These are phyloP conservation scores for Pascua guehoae DNA, from an alignment of 1,284 basidiomycete species.

Conservation along the genomic window DNA sequence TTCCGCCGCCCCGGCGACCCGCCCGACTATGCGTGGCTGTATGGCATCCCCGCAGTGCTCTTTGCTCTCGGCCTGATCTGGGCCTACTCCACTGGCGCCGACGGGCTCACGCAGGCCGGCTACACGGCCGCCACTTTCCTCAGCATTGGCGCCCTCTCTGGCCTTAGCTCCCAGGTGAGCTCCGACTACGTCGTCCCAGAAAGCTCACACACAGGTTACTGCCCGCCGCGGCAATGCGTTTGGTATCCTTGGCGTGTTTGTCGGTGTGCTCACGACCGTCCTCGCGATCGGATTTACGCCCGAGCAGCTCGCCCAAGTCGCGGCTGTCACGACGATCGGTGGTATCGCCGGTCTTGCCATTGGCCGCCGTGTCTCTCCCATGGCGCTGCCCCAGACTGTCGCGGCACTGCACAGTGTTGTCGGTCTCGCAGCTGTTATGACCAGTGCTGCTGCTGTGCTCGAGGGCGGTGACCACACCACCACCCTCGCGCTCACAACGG, in stretches of 20 bases:
- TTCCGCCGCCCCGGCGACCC: conserved; percentile 80
- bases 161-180: conserved; percentile 33
- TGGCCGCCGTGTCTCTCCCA: conserved; percentile 74
- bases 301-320: conserved; percentile 70
- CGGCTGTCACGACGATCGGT: conserved; percentile 67
- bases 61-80: conserved; percentile 75
- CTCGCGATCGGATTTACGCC: conserved; percentile 73
- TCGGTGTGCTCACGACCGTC: conserved; percentile 72
- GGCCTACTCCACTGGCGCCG: conserved; percentile 73
- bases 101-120: conserved; percentile 77
- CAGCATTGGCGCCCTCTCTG: conserved; percentile 61
- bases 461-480: conserved; percentile 57
- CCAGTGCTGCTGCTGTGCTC: conserved; percentile 72
- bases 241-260: conserved; percentile 73
- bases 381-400: conserved; percentile 77
- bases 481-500: conserved; percentile 70
- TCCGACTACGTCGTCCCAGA: background rate
- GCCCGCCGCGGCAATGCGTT: conserved; percentile 77
- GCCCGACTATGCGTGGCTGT: conserved; percentile 77
- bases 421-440: conserved; percentile 77
- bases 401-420: conserved; percentile 73
- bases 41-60: conserved; percentile 68
- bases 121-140: conserved; percentile 75
- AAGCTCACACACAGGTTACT: conserved; percentile 57
- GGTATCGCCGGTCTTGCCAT: conserved; percentile 63